These are phyloP conservation scores for Xylaria sp. DNA, from an alignment of 2,329 filamentous ascomycete genomes.

Conservation along the genomic window DNA sequence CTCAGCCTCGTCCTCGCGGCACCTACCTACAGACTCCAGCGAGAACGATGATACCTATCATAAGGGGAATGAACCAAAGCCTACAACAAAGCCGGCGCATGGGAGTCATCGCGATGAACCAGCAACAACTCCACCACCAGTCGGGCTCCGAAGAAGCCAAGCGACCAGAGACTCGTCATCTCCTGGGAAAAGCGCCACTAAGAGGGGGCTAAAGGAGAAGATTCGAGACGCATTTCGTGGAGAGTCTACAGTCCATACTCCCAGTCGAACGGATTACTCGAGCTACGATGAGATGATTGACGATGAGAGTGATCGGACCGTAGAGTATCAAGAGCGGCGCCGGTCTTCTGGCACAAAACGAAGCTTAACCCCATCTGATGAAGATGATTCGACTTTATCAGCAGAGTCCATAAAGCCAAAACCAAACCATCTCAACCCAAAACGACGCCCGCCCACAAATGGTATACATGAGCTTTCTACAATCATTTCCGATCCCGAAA, in stretches of 20 bases:
- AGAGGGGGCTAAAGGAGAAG: conserved; percentile 61
- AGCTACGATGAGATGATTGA: conserved; percentile 51
- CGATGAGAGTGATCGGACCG: conserved; percentile 37
- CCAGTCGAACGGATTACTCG: conserved; percentile 54
- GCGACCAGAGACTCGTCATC: conserved; percentile 59
- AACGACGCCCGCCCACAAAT: conserved; percentile 56
- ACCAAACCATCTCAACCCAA: conserved; percentile 30
- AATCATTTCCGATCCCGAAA: conserved; percentile 57
- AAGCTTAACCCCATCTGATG: conserved; percentile 43
- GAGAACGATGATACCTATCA: conserved; percentile 27
- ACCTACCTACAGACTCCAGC: conserved; percentile 19
- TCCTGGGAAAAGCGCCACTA: conserved; percentile 53
- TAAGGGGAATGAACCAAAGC: conserved; percentile 19
- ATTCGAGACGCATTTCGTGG: conserved; percentile 67
- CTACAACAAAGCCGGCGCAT: conserved; percentile 9
- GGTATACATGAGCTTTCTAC: conserved; percentile 63
- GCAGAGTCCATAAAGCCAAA: conserved; percentile 37
- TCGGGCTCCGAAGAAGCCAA: conserved; percentile 59
- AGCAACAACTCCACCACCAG: conserved; percentile 42
- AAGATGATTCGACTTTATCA: conserved; percentile 40
- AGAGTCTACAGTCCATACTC: conserved; percentile 58
- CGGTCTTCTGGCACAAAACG: conserved; percentile 43
- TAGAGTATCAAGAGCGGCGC: conserved; percentile 38
- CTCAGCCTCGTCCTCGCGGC: conserved; percentile 33
- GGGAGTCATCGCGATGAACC: conserved; percentile 40